Base-by-base conservation (phyloP, 164 flowering plant genomes). In the Malania oleifera region DNA sequence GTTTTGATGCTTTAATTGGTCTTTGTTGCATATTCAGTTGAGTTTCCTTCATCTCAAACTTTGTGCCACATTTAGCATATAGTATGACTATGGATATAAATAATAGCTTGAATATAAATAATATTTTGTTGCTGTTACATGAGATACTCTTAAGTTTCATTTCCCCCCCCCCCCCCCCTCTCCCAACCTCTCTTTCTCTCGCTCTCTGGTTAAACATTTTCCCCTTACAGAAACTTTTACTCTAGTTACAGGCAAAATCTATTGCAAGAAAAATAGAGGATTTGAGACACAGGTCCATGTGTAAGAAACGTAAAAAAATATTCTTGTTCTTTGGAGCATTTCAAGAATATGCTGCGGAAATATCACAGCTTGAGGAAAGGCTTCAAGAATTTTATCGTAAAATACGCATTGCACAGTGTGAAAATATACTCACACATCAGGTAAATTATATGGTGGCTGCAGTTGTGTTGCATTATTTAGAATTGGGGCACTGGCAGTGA, bases 201-300 rank as follows among this genome's bases (percentile, higher is more conserved):
- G 18, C 13, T 45, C 50, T 43, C 8, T 57, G 47, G 29, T 54
- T 43, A 54, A 9, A 7, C 25, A 12, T n/a, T 40, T 18, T 17
- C 52, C 41, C 29, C 45, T 60, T 52, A 56, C 54, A 39, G 17
- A 31, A 52, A 20, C 22, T 52, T 31, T 52, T 59, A 14, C 31
- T 79, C 70, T 63, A 89, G 91, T 52, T 54, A 19, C 75, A 77
- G 64, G 87, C 84, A 23, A 63, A 67, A 28, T 67, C 66, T 40
- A 54, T 75, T 20, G 52, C 70, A 47, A 71, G 45, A 60, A 80
- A 77, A 76, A 73, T 89, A 52, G 73, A 78, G 56, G 63, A 70
- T 22, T 60, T 77, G 67, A 68, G 64, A 66, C 56, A 64, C 54
- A 70, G 60, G 44, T 68, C 76, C 20, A 18, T 18, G 15, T 46